phyloP scores from a whole-genome alignment of 1,284 basidiomycete species.

The Rhodotorula sp. region DNA sequence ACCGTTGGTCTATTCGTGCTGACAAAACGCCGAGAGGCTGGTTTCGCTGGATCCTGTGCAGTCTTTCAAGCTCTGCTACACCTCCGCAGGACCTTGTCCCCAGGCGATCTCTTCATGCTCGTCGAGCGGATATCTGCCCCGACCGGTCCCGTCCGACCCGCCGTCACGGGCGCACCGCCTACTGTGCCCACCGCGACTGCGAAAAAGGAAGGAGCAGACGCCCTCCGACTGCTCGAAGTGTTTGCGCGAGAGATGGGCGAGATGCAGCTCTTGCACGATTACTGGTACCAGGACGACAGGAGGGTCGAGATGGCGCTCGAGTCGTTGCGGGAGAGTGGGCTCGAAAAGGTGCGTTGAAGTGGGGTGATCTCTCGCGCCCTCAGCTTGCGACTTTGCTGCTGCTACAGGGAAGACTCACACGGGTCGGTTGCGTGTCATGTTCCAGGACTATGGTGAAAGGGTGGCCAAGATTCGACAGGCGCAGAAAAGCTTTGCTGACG shows the following conservation, averaged over 20 bases:
- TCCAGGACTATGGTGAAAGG: conserved; percentile 66
- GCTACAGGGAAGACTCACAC: neutral
- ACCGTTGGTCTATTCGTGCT: neutral
- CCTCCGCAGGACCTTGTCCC: conserved; percentile 72
- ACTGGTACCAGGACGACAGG: conserved; percentile 97
- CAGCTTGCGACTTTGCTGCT: neutral
- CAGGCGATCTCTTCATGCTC: conserved; percentile 91
- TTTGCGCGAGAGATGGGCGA: conserved; percentile 62
- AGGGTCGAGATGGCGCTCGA: conserved; percentile 85
- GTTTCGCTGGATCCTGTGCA: conserved; percentile 45
- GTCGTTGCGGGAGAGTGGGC: conserved; percentile 61
- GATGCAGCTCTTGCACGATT: conserved; percentile 73
- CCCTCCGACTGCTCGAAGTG: conserved; percentile 13
- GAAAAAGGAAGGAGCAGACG: neutral
- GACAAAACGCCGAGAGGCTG: no score
- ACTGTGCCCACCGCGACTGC: no score
- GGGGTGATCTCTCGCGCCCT: conserved; percentile 3
- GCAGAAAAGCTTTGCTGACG: conserved; percentile 89
- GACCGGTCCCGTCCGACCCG: conserved; percentile 53
- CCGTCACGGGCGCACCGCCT: neutral
- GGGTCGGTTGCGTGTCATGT: no score
- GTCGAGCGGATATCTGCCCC: conserved; percentile 58
- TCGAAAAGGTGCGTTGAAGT: conserved; percentile 57
- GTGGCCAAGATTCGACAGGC: conserved; percentile 73
- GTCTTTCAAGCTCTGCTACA: conserved; percentile 88